phyloP scores from a whole-genome alignment of 1,284 basidiomycete genomes.

The Apiotrichum veenhuisii region DNA sequence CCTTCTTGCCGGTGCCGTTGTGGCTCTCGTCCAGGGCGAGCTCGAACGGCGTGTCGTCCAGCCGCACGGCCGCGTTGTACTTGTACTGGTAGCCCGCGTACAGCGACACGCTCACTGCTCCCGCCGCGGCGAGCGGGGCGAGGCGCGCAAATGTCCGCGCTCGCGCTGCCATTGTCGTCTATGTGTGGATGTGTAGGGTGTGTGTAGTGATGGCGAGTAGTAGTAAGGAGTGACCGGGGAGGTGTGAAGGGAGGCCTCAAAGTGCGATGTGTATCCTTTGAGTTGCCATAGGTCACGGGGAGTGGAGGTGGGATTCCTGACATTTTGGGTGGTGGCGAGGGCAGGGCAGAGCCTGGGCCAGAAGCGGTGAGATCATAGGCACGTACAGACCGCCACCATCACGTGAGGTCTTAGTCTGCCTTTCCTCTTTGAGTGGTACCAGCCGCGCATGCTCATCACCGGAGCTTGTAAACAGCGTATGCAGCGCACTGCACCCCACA shows the following conservation, averaged over 20 bases:
- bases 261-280: neutral
- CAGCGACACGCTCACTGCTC: neutral
- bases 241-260: neutral
- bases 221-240: no score
- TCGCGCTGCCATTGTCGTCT: neutral
- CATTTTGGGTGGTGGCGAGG: no score
- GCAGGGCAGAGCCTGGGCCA: no score
- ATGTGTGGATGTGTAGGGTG: no score
- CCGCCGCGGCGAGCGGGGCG: constrained; percentile 7
- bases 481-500: no score
- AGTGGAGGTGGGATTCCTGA: no score
- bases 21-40: neutral
- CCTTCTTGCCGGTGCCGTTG: neutral
- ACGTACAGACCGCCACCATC: neutral
- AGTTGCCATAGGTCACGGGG: no score
- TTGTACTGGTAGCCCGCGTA: constrained; percentile 7
- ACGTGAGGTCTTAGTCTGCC: neutral
- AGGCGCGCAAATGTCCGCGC: constrained; percentile 9
- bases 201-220: no score
- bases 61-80: constrained; percentile 4
- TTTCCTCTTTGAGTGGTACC: no score
- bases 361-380: no score
- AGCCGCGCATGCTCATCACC: no score
- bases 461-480: no score
- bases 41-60: constrained; percentile 12